Percentiles rank a stretch among this genome's conserved stretches.
phyloP scores from a whole-genome alignment of 2,329 filamentous ascomycete genomes.

The Cordyceps javanica region DNA sequence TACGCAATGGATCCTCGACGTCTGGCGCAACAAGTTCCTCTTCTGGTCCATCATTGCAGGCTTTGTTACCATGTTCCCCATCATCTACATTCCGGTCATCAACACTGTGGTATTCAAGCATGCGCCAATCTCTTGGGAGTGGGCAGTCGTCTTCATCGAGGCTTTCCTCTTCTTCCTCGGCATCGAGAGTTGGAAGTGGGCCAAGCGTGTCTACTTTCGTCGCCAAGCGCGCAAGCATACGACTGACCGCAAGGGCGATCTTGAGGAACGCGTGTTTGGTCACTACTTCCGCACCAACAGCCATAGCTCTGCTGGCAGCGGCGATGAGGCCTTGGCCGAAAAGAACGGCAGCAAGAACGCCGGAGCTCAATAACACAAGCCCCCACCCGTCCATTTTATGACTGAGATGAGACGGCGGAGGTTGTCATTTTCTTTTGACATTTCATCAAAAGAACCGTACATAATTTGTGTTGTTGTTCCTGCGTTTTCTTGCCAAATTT shows the following conservation, averaged over 20 bases:
- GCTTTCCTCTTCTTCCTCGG: slow-evolving; percentile 52
- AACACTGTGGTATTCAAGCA: slow-evolving; percentile 54
- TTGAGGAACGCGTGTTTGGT: slow-evolving; percentile 29
- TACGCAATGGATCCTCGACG: slow-evolving; percentile 59
- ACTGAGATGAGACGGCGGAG: slow-evolving; percentile 3
- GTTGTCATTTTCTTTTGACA: slow-evolving; percentile 9
- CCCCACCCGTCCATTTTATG: background rate
- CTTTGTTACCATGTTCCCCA: slow-evolving; percentile 40
- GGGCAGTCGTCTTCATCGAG: slow-evolving; percentile 51
- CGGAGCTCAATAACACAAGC: slow-evolving; percentile 17
- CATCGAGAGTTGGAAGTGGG: slow-evolving; percentile 53
- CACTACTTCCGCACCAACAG: slow-evolving; percentile 22
- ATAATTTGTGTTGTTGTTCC: background rate
- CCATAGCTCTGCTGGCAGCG: slow-evolving; percentile 14
- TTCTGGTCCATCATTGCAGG: slow-evolving; percentile 52
- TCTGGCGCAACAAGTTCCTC: slow-evolving; percentile 66
- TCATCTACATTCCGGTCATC: slow-evolving; percentile 52
- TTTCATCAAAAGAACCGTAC: background rate
- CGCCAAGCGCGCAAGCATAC: slow-evolving; percentile 21
- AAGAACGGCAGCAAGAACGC: slow-evolving; percentile 12
- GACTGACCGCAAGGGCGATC: slow-evolving; percentile 15
- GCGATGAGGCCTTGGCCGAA: slow-evolving; percentile 15
- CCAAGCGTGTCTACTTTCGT: slow-evolving; percentile 41
- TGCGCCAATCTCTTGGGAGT: slow-evolving; percentile 53
- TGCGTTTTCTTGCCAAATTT: background rate